Percentiles rank a stretch among this genome's conserved stretches.
phyloP scores from a whole-genome alignment of 257 asterid genomes.

The Petunia axillaris region DNA sequence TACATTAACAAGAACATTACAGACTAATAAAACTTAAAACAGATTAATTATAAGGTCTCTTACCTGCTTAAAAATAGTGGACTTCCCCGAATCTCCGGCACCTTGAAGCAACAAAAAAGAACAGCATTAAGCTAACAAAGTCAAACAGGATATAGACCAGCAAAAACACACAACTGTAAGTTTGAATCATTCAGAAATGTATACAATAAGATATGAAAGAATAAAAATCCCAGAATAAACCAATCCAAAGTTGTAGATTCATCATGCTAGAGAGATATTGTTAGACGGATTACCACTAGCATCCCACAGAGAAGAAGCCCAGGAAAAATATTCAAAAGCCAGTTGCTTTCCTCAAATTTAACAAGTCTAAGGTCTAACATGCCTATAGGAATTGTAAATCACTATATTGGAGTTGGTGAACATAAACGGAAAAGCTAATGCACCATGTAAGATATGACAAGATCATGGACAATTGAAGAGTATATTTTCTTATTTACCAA shows the following conservation, averaged over 20 bases:
- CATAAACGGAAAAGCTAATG: not conserved
- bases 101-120: conserved; percentile 48
- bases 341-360: conserved; percentile 19
- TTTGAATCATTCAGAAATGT: not conserved
- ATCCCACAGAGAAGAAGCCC: conserved; percentile 17
- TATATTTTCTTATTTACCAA: conserved; percentile 49
- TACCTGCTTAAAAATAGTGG: conserved; percentile 99
- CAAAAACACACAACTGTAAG: conserved; percentile 16
- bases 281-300: not conserved
- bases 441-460: not conserved
- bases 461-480: not conserved
- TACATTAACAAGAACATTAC: conserved; percentile 11
- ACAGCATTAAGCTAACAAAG: conserved; percentile 15
- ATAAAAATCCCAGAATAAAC: not conserved
- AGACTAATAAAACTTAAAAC: conserved; percentile 15
- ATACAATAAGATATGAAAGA: not conserved
- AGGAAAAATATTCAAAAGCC: not conserved
- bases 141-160: not conserved
- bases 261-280: conserved; percentile 15
- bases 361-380: not conserved
- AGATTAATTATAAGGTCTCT: conserved; percentile 31
- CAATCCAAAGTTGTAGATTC: not conserved
- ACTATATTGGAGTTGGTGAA: conserved; percentile 4
- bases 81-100: conserved; percentile 99
- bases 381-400: conserved; percentile 8